phyloP scores from a whole-genome alignment of 306 rosid species.

The Inga leiocalycina region DNA sequence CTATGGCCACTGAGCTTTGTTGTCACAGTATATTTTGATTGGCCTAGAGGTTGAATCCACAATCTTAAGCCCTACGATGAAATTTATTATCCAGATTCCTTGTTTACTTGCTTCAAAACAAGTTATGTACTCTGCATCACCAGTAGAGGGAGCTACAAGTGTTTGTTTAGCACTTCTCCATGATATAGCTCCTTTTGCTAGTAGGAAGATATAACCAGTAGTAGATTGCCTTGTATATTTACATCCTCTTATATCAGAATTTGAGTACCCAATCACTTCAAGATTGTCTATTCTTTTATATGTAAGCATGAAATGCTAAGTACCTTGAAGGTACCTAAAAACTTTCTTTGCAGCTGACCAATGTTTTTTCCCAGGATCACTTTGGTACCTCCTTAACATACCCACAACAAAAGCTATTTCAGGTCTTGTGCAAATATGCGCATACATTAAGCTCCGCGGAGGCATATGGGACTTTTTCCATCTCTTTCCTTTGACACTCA shows the following conservation, averaged over 20 bases:
- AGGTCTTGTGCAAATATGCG: neutral
- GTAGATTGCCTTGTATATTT: neutral
- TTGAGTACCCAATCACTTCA: neutral
- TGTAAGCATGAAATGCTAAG: neutral
- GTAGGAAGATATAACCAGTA: neutral
- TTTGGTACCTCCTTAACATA: no score
- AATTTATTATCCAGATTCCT: no score
- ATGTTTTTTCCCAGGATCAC: neutral
- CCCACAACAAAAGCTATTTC: neutral
- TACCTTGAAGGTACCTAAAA: neutral
- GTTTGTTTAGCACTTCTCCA: neutral
- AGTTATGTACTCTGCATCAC: neutral
- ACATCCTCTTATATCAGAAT: neutral
- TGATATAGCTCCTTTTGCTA: neutral
- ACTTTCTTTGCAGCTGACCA: neutral
- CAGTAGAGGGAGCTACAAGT: neutral
- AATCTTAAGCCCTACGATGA: neutral
- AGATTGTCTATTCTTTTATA: neutral
- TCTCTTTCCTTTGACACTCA: no score
- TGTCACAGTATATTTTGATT: neutral
- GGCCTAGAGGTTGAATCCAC: neutral
- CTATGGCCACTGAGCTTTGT: neutral
- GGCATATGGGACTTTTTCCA: neutral
- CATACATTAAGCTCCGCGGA: neutral
- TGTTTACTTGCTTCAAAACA: neutral